Conservation (phyloP, 2,329 filamentous ascomycete genomes). For the Cladosporium sphaerospermum region DNA sequence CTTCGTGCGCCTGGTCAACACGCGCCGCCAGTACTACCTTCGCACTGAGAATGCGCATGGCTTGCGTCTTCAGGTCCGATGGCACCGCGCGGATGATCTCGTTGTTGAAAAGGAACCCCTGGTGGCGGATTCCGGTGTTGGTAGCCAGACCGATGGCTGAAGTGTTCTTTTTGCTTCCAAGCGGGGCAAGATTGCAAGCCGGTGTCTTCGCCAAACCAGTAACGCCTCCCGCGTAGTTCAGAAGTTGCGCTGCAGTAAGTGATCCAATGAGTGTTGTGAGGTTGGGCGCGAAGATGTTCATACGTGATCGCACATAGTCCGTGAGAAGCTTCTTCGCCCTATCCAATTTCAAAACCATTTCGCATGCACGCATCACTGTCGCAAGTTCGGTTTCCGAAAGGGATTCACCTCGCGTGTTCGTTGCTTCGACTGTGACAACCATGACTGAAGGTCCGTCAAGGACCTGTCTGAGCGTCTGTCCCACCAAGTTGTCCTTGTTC, state of each 20-base stretch:
- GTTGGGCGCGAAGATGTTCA: constrained; percentile 94
- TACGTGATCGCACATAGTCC: constrained; percentile 92
- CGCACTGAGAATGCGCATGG: constrained; percentile 87
- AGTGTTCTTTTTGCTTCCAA: constrained; percentile 82
- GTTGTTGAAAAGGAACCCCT: constrained; percentile 90
- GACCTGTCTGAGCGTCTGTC: constrained; percentile 68
- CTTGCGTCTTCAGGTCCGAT: constrained; percentile 81
- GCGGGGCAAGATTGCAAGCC: constrained; percentile 82
- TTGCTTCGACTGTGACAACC: constrained; percentile 93
- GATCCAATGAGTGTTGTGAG: constrained; percentile 85
- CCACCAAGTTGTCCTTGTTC: constrained; percentile 71
- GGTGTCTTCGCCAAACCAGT: constrained; percentile 86
- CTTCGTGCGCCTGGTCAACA: constrained; percentile 78
- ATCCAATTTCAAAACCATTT: constrained; percentile 83
- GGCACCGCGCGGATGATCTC: constrained; percentile 81
- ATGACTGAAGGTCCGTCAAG: constrained; percentile 86
- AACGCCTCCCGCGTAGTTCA: constrained; percentile 87
- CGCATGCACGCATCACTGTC: constrained; percentile 69
- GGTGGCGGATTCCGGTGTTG: constrained; percentile 82
- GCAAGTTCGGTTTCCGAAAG: constrained; percentile 70
- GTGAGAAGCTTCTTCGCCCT: constrained; percentile 79
- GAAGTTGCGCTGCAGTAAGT: constrained; percentile 88
- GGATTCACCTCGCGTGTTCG: constrained; percentile 74
- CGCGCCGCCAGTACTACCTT: constrained; percentile 92
- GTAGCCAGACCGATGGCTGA: constrained; percentile 73